These are phyloP conservation scores for Metschnikowia lachancei DNA, from an alignment of 805 yeast genomes.

Conservation along the genomic window DNA sequence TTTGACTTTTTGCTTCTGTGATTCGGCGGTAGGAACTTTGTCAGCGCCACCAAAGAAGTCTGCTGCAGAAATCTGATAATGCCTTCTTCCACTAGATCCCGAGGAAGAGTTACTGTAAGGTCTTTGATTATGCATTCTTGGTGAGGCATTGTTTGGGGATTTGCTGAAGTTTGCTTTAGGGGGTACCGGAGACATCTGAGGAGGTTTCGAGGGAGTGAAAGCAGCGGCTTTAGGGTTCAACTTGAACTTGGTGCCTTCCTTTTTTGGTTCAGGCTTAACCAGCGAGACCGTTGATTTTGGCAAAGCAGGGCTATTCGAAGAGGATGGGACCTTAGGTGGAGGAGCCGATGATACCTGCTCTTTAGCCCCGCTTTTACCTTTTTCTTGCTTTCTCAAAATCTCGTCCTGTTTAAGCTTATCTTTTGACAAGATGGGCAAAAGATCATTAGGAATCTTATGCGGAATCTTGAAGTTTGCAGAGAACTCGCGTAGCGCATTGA, in stretches of 20 bases:
- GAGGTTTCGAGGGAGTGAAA: conserved; percentile 51
- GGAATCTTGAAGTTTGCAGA: conserved; percentile 79
- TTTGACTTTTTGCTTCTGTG: conserved; percentile 35
- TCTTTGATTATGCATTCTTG: conserved; percentile 32
- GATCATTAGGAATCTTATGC: conserved; percentile 55
- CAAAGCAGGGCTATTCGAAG: conserved; percentile 11
- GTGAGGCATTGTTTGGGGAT: conserved; percentile 33
- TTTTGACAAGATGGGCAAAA: conserved; percentile 67
- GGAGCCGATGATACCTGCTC: conserved; percentile 2
- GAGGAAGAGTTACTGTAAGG: conserved; percentile 27
- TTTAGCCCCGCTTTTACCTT: conserved; percentile 9
- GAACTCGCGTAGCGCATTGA: conserved; percentile 71
- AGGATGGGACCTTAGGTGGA: conserved; percentile 11
- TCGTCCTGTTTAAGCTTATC: conserved; percentile 65
- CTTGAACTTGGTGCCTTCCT: conserved; percentile 51
- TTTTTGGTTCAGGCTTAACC: conserved; percentile 9
- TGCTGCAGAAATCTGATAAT: conserved; percentile 38
- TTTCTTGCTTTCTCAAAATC: conserved; percentile 43
- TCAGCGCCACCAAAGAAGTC: conserved; percentile 43
- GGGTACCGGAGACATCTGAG: conserved; percentile 28
- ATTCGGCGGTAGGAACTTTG: conserved; percentile 37
- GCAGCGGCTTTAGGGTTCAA: conserved; percentile 68
- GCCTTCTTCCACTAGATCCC: conserved; percentile 23
- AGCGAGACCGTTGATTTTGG: conserved; percentile 4
- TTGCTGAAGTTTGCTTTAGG: conserved; percentile 25